Evolutionary conservation across 805 yeast species (phyloP), one percentile per base, ranked within the genome.

Genomic region (Candida rishiriensis): DNA sequence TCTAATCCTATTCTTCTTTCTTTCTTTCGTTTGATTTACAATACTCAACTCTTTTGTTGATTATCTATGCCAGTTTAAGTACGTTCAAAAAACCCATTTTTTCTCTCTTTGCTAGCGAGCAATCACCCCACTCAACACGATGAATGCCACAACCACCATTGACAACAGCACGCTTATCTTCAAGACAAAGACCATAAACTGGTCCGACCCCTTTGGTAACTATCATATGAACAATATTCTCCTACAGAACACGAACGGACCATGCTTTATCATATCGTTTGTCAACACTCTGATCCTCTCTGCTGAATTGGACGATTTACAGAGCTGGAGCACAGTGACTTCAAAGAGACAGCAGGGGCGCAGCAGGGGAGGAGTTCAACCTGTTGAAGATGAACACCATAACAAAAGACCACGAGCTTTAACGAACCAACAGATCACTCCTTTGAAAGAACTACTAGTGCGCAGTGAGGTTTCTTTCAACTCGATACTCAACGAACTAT

Each of bases 181-280:
- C 50, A 51, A 42, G 29, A 60, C 65, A 2, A 60, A 59, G 40
- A 53, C 63, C 10, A 51, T 63, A 34, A 44, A 48, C 21, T 61
- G 66, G 66, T 30, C 21, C 4, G 65, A 59, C 40, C 43, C 52
- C 30, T 10, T 31, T 14, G 55, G 53, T 1, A 48, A 54, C 8
- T 55, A 45, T 41, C 64, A 62, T 40, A 56, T 68, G 50, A 72
- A 82, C 45, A 79, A 79, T 35, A 78, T 89, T 30, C 65, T 90
- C 3, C 63, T 88, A 16, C 97, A 89, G 66, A 86, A 87, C 49
- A 70, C 66, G 39, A 88, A 88, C 56, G 97, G 97, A 0, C 96
- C 97, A 0, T 89, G 96, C 59, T 95, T 96, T 2, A 63, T 90
- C 33, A 73, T 90, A 12, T 90, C 96, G 0, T 65, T 90, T 34